Conservation (phyloP, 2,329 filamentous ascomycete genomes). For the Botrytis pseudocinerea region DNA sequence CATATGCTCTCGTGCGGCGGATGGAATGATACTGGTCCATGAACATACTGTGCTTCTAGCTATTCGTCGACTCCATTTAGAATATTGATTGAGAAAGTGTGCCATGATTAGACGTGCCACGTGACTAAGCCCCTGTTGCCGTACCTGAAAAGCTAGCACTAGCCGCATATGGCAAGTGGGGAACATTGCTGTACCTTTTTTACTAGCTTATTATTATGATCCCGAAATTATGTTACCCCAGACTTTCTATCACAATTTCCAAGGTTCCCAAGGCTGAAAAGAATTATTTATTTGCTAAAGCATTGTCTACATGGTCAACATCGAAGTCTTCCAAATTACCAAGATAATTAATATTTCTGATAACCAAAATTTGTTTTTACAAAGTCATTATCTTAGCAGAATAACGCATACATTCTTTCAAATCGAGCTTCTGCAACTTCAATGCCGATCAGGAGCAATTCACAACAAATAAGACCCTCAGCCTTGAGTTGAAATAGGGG, state of each 20-base stretch:
- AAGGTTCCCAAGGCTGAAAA: constrained; percentile 14
- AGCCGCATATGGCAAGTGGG: neutral
- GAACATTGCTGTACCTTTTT: neutral
- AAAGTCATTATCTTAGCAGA: neutral
- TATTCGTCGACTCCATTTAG: neutral
- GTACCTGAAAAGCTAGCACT: neutral
- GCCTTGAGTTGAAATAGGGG: constrained; percentile 19
- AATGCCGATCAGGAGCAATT: neutral
- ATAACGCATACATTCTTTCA: neutral
- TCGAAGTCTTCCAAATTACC: neutral
- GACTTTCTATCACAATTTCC: constrained; percentile 17
- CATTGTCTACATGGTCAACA: neutral
- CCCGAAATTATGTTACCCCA: constrained; percentile 12
- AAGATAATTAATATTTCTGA: neutral
- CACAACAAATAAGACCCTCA: constrained; percentile 4
- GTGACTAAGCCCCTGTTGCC: neutral
- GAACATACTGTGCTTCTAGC: neutral
- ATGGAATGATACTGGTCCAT: neutral
- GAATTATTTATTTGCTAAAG: neutral
- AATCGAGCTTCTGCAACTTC: neutral
- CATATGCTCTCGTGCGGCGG: neutral
- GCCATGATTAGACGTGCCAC: neutral
- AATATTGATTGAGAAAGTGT: neutral
- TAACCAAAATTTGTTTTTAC: neutral
- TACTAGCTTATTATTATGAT: neutral